Base-by-base conservation (phyloP, 148 eudicot species). In the Camellia sinensis region DNA sequence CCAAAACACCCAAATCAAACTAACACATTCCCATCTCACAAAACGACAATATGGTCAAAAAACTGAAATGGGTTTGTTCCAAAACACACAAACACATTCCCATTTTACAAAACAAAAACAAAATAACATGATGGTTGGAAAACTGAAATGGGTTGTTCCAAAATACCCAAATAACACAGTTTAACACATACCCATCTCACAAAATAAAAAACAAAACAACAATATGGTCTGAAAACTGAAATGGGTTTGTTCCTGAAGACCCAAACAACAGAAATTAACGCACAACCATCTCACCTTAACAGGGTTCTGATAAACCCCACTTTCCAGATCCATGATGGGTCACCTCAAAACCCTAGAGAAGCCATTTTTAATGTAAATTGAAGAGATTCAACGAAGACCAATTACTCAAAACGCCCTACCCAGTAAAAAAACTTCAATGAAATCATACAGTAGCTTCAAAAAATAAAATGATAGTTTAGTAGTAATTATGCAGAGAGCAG, bases 281-380 rank as follows among this genome's bases (percentile, higher is more conserved):
- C 56, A 46, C 21, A 3, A 57, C 67, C 67, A 29, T 22, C 84
- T 87, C 69, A 96, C 99, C 95, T 97, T 97, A 3, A 85, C 74
- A 73, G 82, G 91, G 79, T 91, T 92, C 54, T 86, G 85, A 76
- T 77, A 74, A 84, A 81, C 46, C 92, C 99, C 98, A 83, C 76
- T 84, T 89, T 94, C 97, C 63, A 88, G 97, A 94, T 97, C 99
- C 99, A 97, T 94, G 70, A 84, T 70, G 66, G 46, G 69, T 82
- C 79, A 75, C 7, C 83, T 91, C 86, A 86, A 62, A 79, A 65
- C 67, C 80, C 78, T 76, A 80, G 86, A 37, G 80, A 67, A 21
- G 65, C 77, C 92, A 88, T 89, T 70, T 86, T 83, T 64, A 54
- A 50, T 12, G 57, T 67, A 54, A 80, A 82, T 85, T 78, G 17